Conservation (phyloP, 768 basidiomycete genomes). For the Amyloporia xantha region DNA sequence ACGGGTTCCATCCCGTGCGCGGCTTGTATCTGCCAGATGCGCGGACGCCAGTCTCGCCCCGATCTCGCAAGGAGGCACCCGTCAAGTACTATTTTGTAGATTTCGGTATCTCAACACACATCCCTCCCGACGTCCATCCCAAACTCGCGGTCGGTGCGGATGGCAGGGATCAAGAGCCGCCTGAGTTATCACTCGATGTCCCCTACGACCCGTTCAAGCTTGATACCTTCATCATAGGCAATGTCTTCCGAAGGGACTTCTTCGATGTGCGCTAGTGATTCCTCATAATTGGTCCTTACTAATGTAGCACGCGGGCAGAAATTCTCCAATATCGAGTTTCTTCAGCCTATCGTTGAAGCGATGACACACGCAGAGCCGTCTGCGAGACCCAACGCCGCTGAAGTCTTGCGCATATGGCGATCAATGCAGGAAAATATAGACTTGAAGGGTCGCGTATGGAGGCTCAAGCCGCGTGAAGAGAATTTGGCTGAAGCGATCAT, state of each 20-base stretch:
- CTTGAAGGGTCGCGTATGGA: too few relatives aligned
- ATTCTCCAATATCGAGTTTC: conserved; percentile 6
- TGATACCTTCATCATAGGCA: conserved; percentile 19
- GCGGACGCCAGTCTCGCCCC: neutral
- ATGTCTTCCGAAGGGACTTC: conserved; percentile 9
- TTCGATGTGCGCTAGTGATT: conserved; percentile 4
- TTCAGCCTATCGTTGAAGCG: conserved; percentile 4
- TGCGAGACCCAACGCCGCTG: conserved; percentile 7
- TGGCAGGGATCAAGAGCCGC: conserved; percentile 13
- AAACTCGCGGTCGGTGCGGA: conserved; percentile 9
- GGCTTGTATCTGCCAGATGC: neutral
- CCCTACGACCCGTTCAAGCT: conserved; percentile 22
- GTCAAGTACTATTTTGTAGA: conserved; percentile 23
- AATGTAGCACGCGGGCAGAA: conserved; percentile 2
- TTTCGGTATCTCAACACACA: conserved; percentile 20
- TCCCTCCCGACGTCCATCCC: conserved; percentile 2
- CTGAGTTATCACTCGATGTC: conserved; percentile 11
- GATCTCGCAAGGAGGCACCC: neutral
- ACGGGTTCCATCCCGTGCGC: conserved; percentile 16
- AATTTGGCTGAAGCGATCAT: too few relatives aligned
- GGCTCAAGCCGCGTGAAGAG: too few relatives aligned
- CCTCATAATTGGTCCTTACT: neutral
- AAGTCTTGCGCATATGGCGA: too few relatives aligned
- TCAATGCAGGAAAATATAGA: too few relatives aligned
- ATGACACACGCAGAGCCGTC: conserved; percentile 8